Evolutionary conservation across 2,329 filamentous ascomycete species (phyloP), one percentile per base, ranked within the genome.

Genomic region (Sporothrix dimorphospora): DNA sequence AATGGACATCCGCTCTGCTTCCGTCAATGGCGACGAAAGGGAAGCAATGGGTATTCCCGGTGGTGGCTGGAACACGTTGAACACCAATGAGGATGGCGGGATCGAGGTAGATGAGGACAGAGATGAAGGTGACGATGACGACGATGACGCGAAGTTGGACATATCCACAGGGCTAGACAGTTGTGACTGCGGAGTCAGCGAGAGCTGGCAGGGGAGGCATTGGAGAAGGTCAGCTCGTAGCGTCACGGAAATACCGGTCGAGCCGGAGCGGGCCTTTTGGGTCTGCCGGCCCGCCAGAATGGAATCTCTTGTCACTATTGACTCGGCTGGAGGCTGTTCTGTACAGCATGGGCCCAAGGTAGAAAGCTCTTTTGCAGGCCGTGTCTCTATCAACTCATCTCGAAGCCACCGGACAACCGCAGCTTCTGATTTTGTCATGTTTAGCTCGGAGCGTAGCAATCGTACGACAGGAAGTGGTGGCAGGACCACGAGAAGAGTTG

Each of bases 361-460:
- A 19, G 40, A 38, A 14, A 27, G 19, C 2, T 21, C 30, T 14
- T 9, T 40, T 27, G n/a, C 19, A 16, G 70, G 12, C 12, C 42
- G 65, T 6, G 34, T 16, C 47, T 61, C 51, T 16, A 30, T 12
- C 38, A 69, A 40, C 49, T 72, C 72, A 3, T 68, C 70, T 49
- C 79, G 78, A 24, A 87, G 78, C 85, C 85, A 88, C 70, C 77
- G 79, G 49, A 87, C 75, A 1, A 86, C 75, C 9, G 80, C 77
- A 11, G 83, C 82, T 75, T 88, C 86, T 27, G 84, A 83, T 30
- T 79, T 77, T 66, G 85, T 78, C 55, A 83, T 80, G 47, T 78
- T 81, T 65, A 82, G 81, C 76, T 88, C 86, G 66, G 79, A 83
- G 40, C 86, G 82, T 42, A 88, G 79, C 38, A 86, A 78, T 70